Percentiles rank a stretch among this genome's conserved stretches.
phyloP scores from a whole-genome alignment of 1,139 yeast genomes.

The Zhuliangozyma parablackwelliae region DNA sequence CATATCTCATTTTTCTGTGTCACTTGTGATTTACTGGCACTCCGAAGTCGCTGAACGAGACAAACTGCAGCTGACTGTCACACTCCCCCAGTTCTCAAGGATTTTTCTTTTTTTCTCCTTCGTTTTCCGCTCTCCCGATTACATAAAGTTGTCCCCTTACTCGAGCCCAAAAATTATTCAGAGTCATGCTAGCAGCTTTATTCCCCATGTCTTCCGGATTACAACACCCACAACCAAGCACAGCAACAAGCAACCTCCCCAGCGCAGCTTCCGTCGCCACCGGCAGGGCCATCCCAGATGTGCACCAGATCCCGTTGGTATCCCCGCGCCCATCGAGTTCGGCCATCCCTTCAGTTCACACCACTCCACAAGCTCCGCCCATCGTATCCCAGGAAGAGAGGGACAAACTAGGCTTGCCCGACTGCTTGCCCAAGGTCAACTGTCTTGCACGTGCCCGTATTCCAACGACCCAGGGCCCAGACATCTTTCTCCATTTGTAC shows the following conservation, averaged over 20 bases:
- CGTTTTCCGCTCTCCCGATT: no score
- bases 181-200: not conserved
- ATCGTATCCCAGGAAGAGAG: constrained; percentile 11
- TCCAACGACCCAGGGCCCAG: constrained; percentile 91
- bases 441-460: constrained; percentile 92
- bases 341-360: constrained; percentile 3
- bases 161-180: not conserved
- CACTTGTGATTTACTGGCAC: no score
- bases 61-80: no score
- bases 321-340: constrained; percentile 11
- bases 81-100: no score
- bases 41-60: no score
- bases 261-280: no score
- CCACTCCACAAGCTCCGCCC: constrained; percentile 11
- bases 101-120: no score
- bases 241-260: not conserved
- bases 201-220: constrained; percentile 1
- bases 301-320: constrained; percentile 12
- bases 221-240: constrained; percentile 4
- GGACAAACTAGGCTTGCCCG: constrained; percentile 21
- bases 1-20: no score
- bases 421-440: constrained; percentile 58
- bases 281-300: constrained; percentile 2
- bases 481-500: constrained; percentile 85
- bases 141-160: constrained; percentile 1